Evolutionary conservation across 139 green algal genomes (phyloP), one percentile per base, ranked within the genome.

Genomic region (Coelastrella sp.): DNA sequence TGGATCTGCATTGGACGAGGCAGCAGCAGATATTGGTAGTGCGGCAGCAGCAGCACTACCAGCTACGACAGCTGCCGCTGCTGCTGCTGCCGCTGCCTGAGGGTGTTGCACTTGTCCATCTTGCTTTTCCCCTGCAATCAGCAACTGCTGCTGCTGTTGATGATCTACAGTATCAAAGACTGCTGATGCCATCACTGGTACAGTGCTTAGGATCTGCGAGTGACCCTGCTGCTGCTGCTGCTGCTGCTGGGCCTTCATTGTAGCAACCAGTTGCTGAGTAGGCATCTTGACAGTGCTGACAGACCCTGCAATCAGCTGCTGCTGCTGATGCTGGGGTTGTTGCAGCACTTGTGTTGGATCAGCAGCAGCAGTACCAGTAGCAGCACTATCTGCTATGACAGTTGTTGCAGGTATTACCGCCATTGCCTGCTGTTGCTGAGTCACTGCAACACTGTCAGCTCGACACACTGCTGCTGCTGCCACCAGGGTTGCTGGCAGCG

Each of bases 61-160:
- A n/a, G n/a, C n/a, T n/a, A n/a, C n/a, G n/a, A n/a, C n/a, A n/a
- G n/a, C n/a, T n/a, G n/a, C n/a, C 45, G 15, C 45, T 13, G 15
- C 15, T 57, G 45, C 45, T 57, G 45, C 45, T 57, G 45, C 45
- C 45, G 45, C 45, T 57, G 45, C 45, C 15, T 9, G 45, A n/a
- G n/a, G n/a, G n/a, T n/a, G n/a, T n/a, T n/a, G n/a, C n/a, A n/a
- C n/a, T n/a, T n/a, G n/a, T n/a, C n/a, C n/a, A n/a, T n/a, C n/a
- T n/a, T n/a, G n/a, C n/a, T n/a, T n/a, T n/a, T n/a, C n/a, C n/a
- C n/a, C n/a, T n/a, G n/a, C n/a, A n/a, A n/a, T n/a, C n/a, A n/a
- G n/a, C n/a, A n/a, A n/a, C 45, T 23, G 98, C 98, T 86, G 94
- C 96, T 48, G 98, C 98, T 71, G 92, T 93, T 51, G 98, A 98